A percentile compares a stretch with the other conserved stretches of the same genome.
Evolutionary conservation across 768 basidiomycete species (phyloP).

Genomic region (Rhodocollybia butyracea): DNA sequence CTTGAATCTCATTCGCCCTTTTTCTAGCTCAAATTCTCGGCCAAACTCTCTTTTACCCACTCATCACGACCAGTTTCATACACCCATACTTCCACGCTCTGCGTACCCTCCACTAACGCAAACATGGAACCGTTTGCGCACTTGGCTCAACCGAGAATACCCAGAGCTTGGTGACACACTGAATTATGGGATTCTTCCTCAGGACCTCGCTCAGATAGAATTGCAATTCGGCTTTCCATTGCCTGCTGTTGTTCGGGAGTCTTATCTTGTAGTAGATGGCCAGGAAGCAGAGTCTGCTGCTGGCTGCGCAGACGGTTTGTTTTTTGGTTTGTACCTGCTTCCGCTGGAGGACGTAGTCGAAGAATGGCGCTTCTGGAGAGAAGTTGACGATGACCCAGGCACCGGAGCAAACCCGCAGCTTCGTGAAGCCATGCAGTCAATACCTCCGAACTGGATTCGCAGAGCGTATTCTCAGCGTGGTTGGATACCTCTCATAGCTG

Average conservation of each 20-base stretch:
- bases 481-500: constrained; percentile 94
- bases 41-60: constrained; percentile 62
- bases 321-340: constrained; percentile 92
- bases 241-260: constrained; percentile 86
- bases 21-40: constrained; percentile 41
- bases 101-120: constrained; percentile 75
- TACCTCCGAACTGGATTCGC: constrained; percentile 88
- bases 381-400: constrained; percentile 83
- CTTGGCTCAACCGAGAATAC: constrained; percentile 83
- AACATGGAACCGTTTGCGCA: constrained; percentile 81
- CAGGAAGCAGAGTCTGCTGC: constrained; percentile 91
- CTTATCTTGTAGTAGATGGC: constrained; percentile 84
- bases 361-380: constrained; percentile 96
- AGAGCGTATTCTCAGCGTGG: constrained; percentile 89
- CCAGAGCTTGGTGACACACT: constrained; percentile 95
- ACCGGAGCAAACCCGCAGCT: constrained; percentile 79
- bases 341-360: constrained; percentile 91
- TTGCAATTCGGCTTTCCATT: constrained; percentile 80
- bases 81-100: constrained; percentile 36
- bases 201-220: constrained; percentile 79
- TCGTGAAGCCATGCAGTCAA: constrained; percentile 76
- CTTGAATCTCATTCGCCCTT: constrained; percentile 8
- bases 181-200: constrained; percentile 83
- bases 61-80: constrained; percentile 52
- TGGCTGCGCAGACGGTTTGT: constrained; percentile 86